Evolutionary conservation across 179 eudicot genomes (phyloP).

Genomic region (Beta macrorhiza): DNA sequence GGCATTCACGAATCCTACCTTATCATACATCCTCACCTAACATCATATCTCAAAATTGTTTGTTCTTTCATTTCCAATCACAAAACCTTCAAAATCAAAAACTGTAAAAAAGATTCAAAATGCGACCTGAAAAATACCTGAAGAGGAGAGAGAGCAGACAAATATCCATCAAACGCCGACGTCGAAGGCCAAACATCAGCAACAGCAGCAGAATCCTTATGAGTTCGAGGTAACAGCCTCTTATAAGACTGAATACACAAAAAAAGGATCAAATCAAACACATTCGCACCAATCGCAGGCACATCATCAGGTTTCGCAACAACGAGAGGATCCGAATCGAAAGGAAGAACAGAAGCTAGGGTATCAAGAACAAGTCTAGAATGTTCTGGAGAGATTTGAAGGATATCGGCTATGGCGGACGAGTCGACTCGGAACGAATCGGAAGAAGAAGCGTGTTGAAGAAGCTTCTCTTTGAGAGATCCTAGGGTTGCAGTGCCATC

Average conservation of each 20-base stretch:
- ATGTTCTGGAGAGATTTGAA: constrained; percentile 34
- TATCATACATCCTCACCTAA: background rate
- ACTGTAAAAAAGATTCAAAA: background rate
- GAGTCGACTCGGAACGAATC: constrained; percentile 37
- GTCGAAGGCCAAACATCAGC: constrained; percentile 97
- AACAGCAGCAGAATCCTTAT: constrained; percentile 82
- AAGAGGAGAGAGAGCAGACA: constrained; percentile 87
- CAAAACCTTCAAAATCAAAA: no score
- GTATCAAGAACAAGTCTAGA: constrained; percentile 61
- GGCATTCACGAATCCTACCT: background rate
- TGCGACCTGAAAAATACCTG: constrained; percentile 43
- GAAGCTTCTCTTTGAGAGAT: constrained; percentile 51
- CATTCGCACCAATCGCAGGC: constrained; percentile 51
- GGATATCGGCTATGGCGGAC: constrained; percentile 36
- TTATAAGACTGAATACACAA: constrained; percentile 82
- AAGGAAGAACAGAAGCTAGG: constrained; percentile 47
- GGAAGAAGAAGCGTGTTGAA: constrained; percentile 32
- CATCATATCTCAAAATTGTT: no score
- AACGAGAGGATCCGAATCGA: constrained; percentile 60
- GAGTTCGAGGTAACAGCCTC: constrained; percentile 75
- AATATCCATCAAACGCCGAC: constrained; percentile 82
- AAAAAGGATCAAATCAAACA: constrained; percentile 71
- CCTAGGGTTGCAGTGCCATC: constrained; percentile 56
- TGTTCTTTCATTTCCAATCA: background rate
- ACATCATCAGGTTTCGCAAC: constrained; percentile 47